phyloP scores from a whole-genome alignment of 306 rosid genomes.

The Castanea mollissima region DNA sequence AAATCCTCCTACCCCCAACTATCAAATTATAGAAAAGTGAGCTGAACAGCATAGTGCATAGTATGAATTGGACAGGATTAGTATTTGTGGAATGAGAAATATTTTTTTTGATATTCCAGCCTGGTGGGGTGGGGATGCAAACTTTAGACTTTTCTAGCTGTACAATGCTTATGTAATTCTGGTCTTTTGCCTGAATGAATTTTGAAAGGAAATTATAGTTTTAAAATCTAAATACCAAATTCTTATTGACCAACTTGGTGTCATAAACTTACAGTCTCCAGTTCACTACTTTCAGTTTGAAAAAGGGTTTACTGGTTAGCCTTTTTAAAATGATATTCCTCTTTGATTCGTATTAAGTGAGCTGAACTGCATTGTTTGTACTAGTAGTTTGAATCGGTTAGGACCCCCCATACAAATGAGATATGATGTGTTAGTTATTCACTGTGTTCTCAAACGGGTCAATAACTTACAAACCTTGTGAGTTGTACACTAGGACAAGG shows the following conservation, averaged over 20 bases:
- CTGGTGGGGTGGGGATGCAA: neutral
- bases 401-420: neutral
- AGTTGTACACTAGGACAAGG: neutral
- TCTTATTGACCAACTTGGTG: neutral
- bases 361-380: neutral
- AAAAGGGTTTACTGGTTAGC: neutral
- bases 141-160: neutral
- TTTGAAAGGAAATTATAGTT: neutral
- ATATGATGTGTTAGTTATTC: neutral
- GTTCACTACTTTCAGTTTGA: neutral
- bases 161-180: neutral
- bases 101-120: neutral
- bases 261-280: neutral
- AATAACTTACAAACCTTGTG: neutral
- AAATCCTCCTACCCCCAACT: too few relatives aligned
- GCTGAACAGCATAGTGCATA: neutral
- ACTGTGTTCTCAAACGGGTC: neutral
- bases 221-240: neutral
- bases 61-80: neutral
- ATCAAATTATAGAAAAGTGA: neutral
- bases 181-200: neutral
- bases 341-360: neutral
- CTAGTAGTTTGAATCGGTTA: neutral
- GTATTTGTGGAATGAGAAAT: neutral
- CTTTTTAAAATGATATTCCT: too few relatives aligned